Conservation (phyloP, 768 basidiomycete species). For the Phlebiopsis flavidoalba region DNA sequence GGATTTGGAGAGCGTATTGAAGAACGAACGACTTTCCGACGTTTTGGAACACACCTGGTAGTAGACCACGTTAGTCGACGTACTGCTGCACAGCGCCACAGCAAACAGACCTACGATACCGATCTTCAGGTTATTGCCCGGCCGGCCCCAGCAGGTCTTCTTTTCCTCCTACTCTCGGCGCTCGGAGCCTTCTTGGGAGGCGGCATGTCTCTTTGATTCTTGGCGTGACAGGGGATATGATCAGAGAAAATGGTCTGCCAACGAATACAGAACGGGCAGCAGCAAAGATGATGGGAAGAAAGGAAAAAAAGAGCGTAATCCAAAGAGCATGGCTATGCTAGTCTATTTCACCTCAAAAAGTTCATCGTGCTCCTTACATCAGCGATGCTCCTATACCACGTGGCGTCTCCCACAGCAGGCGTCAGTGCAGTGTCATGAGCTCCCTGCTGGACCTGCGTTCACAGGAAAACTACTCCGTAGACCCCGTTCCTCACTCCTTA, state of each 20-base stretch:
- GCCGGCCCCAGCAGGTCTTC: constrained; percentile 86
- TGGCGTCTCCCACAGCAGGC: background rate
- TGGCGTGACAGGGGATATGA: constrained; percentile 13
- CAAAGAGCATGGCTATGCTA: constrained; percentile 13
- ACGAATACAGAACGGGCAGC: constrained; percentile 7
- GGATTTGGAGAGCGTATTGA: constrained; percentile 92
- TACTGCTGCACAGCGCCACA: constrained; percentile 8
- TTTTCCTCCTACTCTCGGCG: constrained; percentile 46
- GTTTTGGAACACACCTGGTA: constrained; percentile 84
- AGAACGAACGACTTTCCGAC: constrained; percentile 99
- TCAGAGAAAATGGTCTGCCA: constrained; percentile 9
- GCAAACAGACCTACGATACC: constrained; percentile 90
- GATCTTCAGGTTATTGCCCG: constrained; percentile 96
- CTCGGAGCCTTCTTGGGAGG: constrained; percentile 81
- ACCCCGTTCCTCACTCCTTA: too few relatives aligned
- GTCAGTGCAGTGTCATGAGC: background rate
- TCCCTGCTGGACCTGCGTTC: background rate
- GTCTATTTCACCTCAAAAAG: constrained; percentile 14
- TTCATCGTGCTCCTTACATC: background rate
- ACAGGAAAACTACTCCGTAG: background rate
- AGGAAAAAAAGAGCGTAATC: constrained; percentile 1
- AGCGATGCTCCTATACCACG: constrained; percentile 2
- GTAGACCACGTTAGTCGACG: constrained; percentile 4
- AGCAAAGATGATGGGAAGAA: constrained; percentile 6
- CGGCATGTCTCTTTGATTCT: constrained; percentile 69